Conservation (phyloP, 1,284 basidiomycete genomes). For the Ustilago trichophora region DNA sequence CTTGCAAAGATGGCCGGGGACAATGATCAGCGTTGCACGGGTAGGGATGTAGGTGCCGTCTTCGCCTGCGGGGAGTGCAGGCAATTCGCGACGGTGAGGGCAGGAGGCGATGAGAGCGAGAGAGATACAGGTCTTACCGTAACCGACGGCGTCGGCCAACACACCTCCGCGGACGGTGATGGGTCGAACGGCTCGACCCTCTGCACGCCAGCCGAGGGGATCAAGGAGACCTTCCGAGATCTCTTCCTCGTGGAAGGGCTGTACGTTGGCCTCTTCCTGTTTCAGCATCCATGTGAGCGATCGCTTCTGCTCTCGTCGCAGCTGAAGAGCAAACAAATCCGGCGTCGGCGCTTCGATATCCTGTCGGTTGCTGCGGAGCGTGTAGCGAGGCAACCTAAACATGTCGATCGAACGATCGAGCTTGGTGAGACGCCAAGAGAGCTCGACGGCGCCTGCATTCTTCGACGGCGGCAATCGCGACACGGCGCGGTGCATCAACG, state of each 20-base stretch:
- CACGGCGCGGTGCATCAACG: conserved; percentile 85
- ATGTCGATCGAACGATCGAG: conserved; percentile 73
- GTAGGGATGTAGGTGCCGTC: conserved; percentile 77
- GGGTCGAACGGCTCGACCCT: conserved; percentile 83
- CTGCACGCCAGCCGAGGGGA: conserved; percentile 89
- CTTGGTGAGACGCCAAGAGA: conserved; percentile 84
- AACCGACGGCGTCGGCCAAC: conserved; percentile 93
- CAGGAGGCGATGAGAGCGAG: conserved; percentile 73
- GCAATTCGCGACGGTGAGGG: conserved; percentile 20
- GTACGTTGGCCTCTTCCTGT: conserved; percentile 73
- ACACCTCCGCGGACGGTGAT: conserved; percentile 85
- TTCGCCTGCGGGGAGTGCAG: conserved; percentile 71
- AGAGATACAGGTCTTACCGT: conserved; percentile 95
- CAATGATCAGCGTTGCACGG: conserved; percentile 85
- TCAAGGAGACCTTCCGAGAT: conserved; percentile 87
- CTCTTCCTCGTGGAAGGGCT: conserved; percentile 87
- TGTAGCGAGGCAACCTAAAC: conserved; percentile 71
- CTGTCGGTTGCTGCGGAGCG: conserved; percentile 78
- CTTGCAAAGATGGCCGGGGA: conserved; percentile 85
- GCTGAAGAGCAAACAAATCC: conserved; percentile 73
- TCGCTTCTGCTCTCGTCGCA: conserved; percentile 86
- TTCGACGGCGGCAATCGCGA: conserved; percentile 77
- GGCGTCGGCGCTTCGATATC: conserved; percentile 82
- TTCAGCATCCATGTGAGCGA: conserved; percentile 91
- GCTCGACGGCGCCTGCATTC: conserved; percentile 36